Percentiles rank a stretch among this genome's conserved stretches.
phyloP scores from a whole-genome alignment of 805 yeast species.

The Wilhelminamyces savonicus region DNA sequence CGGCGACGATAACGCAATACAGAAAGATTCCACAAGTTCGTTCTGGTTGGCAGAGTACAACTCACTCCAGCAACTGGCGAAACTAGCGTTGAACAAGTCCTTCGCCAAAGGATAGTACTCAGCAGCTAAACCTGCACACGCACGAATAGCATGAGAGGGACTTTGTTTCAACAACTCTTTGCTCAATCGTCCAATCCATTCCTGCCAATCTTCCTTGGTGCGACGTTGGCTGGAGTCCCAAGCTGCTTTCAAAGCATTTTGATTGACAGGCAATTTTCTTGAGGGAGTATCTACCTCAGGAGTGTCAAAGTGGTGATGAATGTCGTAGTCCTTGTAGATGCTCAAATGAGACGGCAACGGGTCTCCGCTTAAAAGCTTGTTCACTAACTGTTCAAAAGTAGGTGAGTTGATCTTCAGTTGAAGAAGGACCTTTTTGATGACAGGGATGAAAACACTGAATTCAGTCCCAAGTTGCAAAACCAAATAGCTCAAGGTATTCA shows the following conservation, averaged over 20 bases:
- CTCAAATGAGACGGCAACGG: constrained; percentile 75
- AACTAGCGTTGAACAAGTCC: constrained; percentile 89
- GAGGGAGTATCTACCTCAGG: constrained; percentile 62
- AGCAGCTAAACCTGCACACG: constrained; percentile 85
- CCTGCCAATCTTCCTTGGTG: constrained; percentile 96
- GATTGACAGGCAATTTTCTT: constrained; percentile 67
- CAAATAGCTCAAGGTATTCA: constrained; percentile 75
- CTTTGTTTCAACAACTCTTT: constrained; percentile 85
- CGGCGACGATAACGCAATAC: constrained; percentile 82
- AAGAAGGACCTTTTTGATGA: constrained; percentile 60
- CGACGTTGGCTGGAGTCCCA: constrained; percentile 92
- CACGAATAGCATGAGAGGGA: constrained; percentile 89
- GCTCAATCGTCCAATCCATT: constrained; percentile 86
- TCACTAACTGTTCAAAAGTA: constrained; percentile 75
- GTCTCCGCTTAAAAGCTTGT: constrained; percentile 73
- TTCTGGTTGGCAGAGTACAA: constrained; percentile 84
- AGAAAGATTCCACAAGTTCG: constrained; percentile 77
- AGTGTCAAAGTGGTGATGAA: constrained; percentile 38
- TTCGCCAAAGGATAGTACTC: constrained; percentile 83
- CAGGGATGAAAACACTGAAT: constrained; percentile 80
- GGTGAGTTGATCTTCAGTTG: constrained; percentile 62
- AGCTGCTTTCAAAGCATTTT: constrained; percentile 61
- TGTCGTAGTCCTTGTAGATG: constrained; percentile 56
- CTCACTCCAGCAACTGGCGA: constrained; percentile 94
- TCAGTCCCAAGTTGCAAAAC: constrained; percentile 79